Base-by-base conservation (phyloP, 345 rosid genomes). In the Populus davidiana region DNA sequence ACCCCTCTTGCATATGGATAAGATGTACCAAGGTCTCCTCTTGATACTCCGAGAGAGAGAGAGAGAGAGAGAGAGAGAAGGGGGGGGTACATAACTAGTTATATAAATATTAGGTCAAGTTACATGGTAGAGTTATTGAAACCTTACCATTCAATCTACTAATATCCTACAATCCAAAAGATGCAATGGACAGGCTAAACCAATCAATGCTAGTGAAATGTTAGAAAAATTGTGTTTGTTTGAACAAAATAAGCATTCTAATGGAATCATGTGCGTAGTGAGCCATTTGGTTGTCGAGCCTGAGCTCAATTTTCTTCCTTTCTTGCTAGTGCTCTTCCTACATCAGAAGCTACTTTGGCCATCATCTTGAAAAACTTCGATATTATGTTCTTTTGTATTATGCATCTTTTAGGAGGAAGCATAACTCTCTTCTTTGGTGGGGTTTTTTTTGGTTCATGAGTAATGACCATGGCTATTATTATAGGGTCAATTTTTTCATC, bases 361-460 rank as follows among this genome's bases (percentile, higher is more conserved):
- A 81, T 62, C 64, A 54, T 31, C 39, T 77, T 77, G 50, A 71
- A 33, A 54, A 86, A 74, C 12, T 6, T 64, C 43, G 79, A 73
- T 20, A 83, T 20, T 21, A 86, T 79, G 29, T 36, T 71, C 38
- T 6, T 52, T 72, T 79, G 83, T 75, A 83, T 69, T 61, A 33
- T 81, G 20, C 88, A 86, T 79, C 88, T 81, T 62, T 77, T 78
- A 2, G 85, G 85, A 38, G 88, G 86, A 68, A 76, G 49, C 78
- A 43, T 44, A 4, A 33, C 76, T 11, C 18, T 17, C 65, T 65
- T 77, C 38, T 72, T 39, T 25, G 35, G 49, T 33, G 56, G 31
- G 21, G 7, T 25, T 38, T 80, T 59, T 27, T 14, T 67, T 50
- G 29, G 17, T 59, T 29, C 69, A 13, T 38, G 7, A 38, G 63